Conservation (phyloP, 768 basidiomycete genomes). For the Naematelia encephala region DNA sequence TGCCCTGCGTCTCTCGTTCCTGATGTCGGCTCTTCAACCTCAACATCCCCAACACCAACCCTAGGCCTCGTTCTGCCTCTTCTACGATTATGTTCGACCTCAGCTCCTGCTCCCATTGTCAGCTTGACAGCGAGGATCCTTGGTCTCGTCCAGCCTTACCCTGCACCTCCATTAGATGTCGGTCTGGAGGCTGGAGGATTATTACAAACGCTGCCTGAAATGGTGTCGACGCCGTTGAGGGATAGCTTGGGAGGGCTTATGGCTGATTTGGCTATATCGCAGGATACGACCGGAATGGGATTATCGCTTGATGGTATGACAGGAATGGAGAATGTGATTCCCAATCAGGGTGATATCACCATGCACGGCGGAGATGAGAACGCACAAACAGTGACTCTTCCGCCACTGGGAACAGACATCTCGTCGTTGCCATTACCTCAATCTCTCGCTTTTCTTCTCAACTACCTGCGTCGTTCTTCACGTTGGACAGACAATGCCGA, state of each 20-base stretch:
- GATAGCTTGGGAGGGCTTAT: constrained; percentile 32
- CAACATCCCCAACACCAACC: constrained; percentile 13
- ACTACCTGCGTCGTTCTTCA: not conserved
- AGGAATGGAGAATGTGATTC: not conserved
- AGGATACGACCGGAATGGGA: constrained; percentile 1
- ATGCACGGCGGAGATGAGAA: not conserved
- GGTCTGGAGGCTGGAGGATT: constrained; percentile 36
- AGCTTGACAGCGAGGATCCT: constrained; percentile 20
- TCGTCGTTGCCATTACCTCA: constrained; percentile 14
- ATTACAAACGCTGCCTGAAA: constrained; percentile 26
- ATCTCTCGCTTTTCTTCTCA: constrained; percentile 13
- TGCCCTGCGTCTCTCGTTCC: constrained; percentile 3
- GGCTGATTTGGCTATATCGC: constrained; percentile 35
- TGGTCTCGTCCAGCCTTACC: constrained; percentile 23
- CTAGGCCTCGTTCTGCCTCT: constrained; percentile 28
- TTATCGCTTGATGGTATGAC: not conserved
- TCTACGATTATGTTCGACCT: constrained; percentile 17
- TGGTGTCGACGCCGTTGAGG: constrained; percentile 25
- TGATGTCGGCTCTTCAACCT: constrained; percentile 34
- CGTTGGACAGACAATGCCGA: constrained; percentile 1
- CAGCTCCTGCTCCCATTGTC: constrained; percentile 12
- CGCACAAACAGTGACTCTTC: not conserved
- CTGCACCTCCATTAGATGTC: constrained; percentile 38
- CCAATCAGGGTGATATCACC: not conserved
- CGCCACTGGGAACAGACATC: not conserved